Percentiles rank a stretch among this genome's conserved stretches.
These are phyloP conservation scores for Mortierella alpina DNA, from an alignment of 192 early-diverging fungal species.

Conservation along the genomic window DNA sequence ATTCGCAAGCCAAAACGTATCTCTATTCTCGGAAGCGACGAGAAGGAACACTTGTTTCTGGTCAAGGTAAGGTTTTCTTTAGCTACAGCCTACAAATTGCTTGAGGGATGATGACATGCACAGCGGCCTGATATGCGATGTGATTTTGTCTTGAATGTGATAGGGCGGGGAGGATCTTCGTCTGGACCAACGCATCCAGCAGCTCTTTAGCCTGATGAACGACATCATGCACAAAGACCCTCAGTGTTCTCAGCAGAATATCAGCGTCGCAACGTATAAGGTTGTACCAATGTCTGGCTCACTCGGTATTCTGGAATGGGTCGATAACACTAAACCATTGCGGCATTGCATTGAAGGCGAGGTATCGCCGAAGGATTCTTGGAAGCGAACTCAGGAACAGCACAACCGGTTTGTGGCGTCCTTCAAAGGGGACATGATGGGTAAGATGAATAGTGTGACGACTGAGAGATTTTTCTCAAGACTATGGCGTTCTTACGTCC, in stretches of 20 bases:
- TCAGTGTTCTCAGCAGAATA: slow-evolving; percentile 64
- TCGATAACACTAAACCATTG: slow-evolving; percentile 76
- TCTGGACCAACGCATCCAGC: slow-evolving; percentile 82
- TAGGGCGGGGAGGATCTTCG: slow-evolving; percentile 87
- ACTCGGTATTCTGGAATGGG: slow-evolving; percentile 84
- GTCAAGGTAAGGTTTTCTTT: slow-evolving; percentile 69
- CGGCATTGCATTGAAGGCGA: slow-evolving; percentile 69
- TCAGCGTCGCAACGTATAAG: slow-evolving; percentile 78
- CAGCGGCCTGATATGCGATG: not conserved
- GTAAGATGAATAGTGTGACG: slow-evolving; percentile 23
- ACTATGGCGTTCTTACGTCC: slow-evolving; percentile 4
- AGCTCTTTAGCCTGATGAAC: slow-evolving; percentile 86
- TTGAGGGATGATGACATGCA: too few species aligned
- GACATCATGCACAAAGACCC: slow-evolving; percentile 64
- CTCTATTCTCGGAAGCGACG: slow-evolving; percentile 78
- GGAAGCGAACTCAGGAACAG: slow-evolving; percentile 51
- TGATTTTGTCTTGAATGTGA: not conserved
- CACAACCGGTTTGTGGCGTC: slow-evolving; percentile 63
- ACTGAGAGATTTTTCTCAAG: not conserved
- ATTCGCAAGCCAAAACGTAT: slow-evolving; percentile 79
- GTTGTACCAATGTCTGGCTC: slow-evolving; percentile 70
- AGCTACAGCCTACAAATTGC: not conserved
- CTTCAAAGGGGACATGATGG: slow-evolving; percentile 58
- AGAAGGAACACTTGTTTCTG: slow-evolving; percentile 76
- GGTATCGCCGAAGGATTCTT: slow-evolving; percentile 54